Conservation (phyloP, 2,329 filamentous ascomycete species). For the Diplodia corticola region DNA sequence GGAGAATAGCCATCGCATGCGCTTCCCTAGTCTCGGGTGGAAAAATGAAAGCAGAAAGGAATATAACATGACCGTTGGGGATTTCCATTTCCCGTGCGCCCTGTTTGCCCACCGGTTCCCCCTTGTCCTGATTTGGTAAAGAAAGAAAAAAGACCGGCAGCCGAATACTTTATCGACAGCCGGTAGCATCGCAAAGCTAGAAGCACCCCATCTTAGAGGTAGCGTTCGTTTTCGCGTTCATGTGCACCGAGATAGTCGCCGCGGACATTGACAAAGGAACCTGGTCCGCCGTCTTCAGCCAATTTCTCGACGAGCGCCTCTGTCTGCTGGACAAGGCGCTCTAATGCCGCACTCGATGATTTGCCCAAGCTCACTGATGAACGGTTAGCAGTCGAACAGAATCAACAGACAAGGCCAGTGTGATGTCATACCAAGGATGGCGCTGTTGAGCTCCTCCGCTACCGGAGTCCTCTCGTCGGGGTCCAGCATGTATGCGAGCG, state of each 20-base stretch:
- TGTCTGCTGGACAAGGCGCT: constrained; percentile 83
- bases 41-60: not conserved
- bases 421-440: constrained; percentile 70
- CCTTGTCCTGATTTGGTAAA: not conserved
- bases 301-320: constrained; percentile 82
- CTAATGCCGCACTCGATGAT: constrained; percentile 80
- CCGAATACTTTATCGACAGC: not conserved
- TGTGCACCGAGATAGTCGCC: constrained; percentile 21
- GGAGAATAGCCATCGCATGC: not conserved
- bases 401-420: not conserved
- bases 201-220: not conserved
- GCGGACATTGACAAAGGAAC: constrained; percentile 74
- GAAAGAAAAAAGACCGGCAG: not conserved
- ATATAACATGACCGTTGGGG: not conserved
- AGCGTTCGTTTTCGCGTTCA: constrained; percentile 17
- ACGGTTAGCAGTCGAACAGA: constrained; percentile 30
- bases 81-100: not conserved
- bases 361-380: constrained; percentile 80
- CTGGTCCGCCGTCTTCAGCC: constrained; percentile 74
- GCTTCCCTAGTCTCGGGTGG: not conserved
- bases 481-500: constrained; percentile 77
- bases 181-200: not conserved
- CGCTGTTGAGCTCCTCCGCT: constrained; percentile 91
- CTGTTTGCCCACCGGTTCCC: not conserved
- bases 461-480: constrained; percentile 72